Conservation (phyloP, 768 basidiomycete genomes). For the Mycena amicta region DNA sequence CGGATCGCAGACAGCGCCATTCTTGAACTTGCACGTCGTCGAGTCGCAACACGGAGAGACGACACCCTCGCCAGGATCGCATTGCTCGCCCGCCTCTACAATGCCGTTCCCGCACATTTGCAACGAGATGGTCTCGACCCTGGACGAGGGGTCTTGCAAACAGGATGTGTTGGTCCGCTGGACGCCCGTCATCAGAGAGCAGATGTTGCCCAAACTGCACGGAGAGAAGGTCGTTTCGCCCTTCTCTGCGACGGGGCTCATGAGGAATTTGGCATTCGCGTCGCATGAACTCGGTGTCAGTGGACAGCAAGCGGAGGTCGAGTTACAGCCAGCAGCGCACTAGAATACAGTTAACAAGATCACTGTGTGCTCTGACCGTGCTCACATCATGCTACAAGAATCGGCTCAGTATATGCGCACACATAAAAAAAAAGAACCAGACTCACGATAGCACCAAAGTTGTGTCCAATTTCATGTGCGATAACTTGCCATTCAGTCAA, state of each 20-base stretch:
- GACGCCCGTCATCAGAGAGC: constrained; percentile 63
- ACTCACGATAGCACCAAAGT: constrained; percentile 87
- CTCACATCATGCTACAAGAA: constrained; percentile 58
- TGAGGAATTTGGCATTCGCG: constrained; percentile 72
- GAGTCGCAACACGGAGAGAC: constrained; percentile 74
- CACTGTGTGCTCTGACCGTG: constrained; percentile 1
- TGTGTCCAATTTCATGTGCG: constrained; percentile 83
- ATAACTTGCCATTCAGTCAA: constrained; percentile 83
- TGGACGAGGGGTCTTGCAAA: constrained; percentile 58
- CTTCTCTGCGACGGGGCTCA: constrained; percentile 75
- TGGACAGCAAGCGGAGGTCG: constrained; percentile 69
- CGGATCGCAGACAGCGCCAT: constrained; percentile 78
- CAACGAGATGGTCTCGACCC: constrained; percentile 53
- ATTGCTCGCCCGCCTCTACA: constrained; percentile 81
- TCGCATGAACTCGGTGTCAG: constrained; percentile 59
- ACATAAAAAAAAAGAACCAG: constrained; percentile 4
- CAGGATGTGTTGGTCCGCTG: constrained; percentile 64
- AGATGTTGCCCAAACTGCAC: constrained; percentile 85
- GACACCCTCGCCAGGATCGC: constrained; percentile 73
- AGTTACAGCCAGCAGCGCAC: constrained; percentile 69
- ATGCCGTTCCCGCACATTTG: constrained; percentile 86
- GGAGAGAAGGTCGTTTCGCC: constrained; percentile 73
- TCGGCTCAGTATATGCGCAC: too few relatives aligned
- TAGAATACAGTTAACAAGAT: constrained; percentile 29
- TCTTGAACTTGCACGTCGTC: constrained; percentile 71